phyloP scores from a whole-genome alignment of 345 rosid species.

The Tarenaya hassleriana region DNA sequence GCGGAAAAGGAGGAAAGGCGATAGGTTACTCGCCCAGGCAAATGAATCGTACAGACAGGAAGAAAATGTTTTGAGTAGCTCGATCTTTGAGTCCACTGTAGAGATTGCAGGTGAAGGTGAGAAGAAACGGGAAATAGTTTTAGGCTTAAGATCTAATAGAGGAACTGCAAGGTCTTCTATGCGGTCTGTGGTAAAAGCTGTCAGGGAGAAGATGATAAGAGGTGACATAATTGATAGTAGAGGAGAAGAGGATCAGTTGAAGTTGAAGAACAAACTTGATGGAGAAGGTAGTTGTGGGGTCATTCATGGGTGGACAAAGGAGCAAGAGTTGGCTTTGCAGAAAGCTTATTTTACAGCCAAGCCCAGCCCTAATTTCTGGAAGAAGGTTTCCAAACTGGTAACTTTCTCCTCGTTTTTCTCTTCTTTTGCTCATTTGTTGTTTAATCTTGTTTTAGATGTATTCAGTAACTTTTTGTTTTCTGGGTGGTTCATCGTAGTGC shows the following conservation, averaged over 20 bases:
- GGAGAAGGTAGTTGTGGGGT: conserved; percentile 10
- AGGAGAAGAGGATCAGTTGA: conserved; percentile 20
- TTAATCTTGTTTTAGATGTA: background rate
- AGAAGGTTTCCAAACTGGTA: conserved; percentile 70
- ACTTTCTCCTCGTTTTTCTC: conserved; percentile 10
- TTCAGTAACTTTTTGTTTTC: too few species aligned
- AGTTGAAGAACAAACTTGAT: conserved; percentile 20
- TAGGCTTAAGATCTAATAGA: too few species aligned
- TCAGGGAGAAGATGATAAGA: conserved; percentile 9
- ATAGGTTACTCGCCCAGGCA: background rate
- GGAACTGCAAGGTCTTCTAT: too few species aligned
- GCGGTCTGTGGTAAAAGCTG: conserved; percentile 30
- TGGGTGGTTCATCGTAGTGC: too few species aligned
- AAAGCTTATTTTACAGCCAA: conserved; percentile 63
- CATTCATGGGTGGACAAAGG: conserved; percentile 55
- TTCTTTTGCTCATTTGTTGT: background rate
- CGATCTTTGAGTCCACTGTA: too few species aligned
- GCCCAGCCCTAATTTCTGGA: conserved; percentile 80
- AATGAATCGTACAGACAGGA: conserved; percentile 10
- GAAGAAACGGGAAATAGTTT: too few species aligned
- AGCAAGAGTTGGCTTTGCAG: conserved; percentile 63
- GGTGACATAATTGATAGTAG: conserved; percentile 12
- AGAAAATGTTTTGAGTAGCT: too few species aligned
- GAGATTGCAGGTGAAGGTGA: too few species aligned
- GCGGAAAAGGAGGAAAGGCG: background rate